Base-by-base conservation (phyloP, 257 asterid species). In the Phtheirospermum japonicum region DNA sequence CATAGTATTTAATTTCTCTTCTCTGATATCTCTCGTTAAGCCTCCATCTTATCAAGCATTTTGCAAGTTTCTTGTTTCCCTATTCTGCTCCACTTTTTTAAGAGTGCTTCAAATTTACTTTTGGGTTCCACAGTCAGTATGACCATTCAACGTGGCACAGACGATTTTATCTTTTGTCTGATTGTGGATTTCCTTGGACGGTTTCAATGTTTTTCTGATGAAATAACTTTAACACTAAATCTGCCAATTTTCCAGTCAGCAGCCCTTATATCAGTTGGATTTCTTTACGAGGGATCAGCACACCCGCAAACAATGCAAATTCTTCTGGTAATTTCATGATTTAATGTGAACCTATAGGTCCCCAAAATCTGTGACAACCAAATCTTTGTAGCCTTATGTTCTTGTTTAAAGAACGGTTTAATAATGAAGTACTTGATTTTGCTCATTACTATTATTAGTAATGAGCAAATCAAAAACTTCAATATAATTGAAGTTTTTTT, bases 291-390 rank as follows among this genome's bases (percentile, higher is more conserved):
- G 78, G 97, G 99, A 75, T 87, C 97, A 11, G 97, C 91, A 33
- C 99, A 92, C 69, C 96, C 90, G 14, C 99, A 92, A 68, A 90
- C 99, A 32, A 92, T 92, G 99, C 91, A 86, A 63, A 75, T 85
- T 80, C 97, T 90, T 80, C 79, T 90, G 98, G 98, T 90, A 87
- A 76, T 64, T 62, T 55, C 8, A 55, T 60, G 26, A 61, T 60
- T 71, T 65, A 20, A 18, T 77, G 55, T 49, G 19, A 65, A 46
- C 51, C 39, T 55, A 40, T 52, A 28, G 8, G 23, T 39, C 65
- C 40, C 50, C 28, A 23, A 48, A 33, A 46, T 66, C 43, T 54
- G 46, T 68, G 42, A 0, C 11, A 6, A 2, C 8, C 1, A 11
- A 37, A 53, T 40, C 7, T 33, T 33, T 5, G 9, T 33, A 33